phyloP scores from a whole-genome alignment of 306 rosid species.

The Spatholobus suberectus region DNA sequence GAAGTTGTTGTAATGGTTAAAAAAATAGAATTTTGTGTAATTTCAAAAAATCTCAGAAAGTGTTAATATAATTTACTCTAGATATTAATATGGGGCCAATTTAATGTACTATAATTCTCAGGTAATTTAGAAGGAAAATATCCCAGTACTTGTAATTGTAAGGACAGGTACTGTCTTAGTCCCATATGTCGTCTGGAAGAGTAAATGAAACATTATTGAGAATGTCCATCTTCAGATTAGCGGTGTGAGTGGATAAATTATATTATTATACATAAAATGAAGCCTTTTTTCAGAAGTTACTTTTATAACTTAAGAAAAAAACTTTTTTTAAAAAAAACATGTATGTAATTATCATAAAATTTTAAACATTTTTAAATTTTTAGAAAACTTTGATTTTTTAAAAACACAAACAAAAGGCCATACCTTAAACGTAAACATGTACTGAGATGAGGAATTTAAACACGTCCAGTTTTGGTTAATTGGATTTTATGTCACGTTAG shows the following conservation, averaged over 20 bases:
- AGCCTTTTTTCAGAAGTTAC: too few species aligned
- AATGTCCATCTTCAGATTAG: constrained; percentile 17
- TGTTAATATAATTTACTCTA: too few species aligned
- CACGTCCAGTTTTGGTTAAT: constrained; percentile 25
- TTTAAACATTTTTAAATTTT: too few species aligned
- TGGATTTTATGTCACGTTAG: constrained; percentile 30
- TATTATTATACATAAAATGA: background rate
- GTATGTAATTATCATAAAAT: background rate
- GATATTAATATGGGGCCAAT: constrained; percentile 33
- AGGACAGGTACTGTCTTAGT: constrained; percentile 40
- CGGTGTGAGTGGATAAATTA: background rate
- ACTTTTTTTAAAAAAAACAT: too few species aligned
- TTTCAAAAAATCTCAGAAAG: too few species aligned
- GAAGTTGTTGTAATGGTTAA: too few species aligned
- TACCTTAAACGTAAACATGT: constrained; percentile 24
- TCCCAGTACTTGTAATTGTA: constrained; percentile 31
- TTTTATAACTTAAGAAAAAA: background rate
- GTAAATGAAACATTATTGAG: constrained; percentile 32
- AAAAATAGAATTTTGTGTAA: too few species aligned
- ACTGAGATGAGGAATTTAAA: constrained; percentile 21
- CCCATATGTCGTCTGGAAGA: constrained; percentile 32
- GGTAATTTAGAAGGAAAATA: constrained; percentile 19
- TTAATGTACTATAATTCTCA: constrained; percentile 17
- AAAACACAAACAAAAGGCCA: background rate
- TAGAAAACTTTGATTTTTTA: background rate